Percentiles rank a stretch among this genome's conserved stretches.
phyloP scores from a whole-genome alignment of 2,329 filamentous ascomycete species.

The Penicillium sclerotiorum region DNA sequence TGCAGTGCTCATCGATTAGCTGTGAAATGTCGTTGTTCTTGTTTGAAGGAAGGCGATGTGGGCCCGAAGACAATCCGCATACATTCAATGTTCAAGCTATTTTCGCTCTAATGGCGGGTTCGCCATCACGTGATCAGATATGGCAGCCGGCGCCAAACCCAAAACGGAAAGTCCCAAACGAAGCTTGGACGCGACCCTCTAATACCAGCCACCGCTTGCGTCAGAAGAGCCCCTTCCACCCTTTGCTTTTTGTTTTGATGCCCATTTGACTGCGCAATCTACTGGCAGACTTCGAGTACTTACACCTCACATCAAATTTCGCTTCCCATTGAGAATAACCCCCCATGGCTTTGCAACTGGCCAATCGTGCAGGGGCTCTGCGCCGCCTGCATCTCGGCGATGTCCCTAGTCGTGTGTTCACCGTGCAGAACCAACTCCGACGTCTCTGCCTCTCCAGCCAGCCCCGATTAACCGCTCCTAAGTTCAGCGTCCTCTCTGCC shows the following conservation, averaged over 20 bases:
- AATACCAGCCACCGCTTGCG: slow-evolving; percentile 31
- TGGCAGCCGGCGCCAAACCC: slow-evolving; percentile 19
- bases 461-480: slow-evolving; percentile 15
- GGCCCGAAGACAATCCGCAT: neutral
- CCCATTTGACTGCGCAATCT: neutral
- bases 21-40: neutral
- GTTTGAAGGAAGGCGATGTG: neutral
- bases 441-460: slow-evolving; percentile 28
- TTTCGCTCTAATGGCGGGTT: slow-evolving; percentile 7
- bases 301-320: neutral
- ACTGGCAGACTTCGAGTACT: neutral
- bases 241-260: slow-evolving; percentile 5
- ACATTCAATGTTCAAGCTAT: slow-evolving; percentile 13
- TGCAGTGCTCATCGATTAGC: neutral
- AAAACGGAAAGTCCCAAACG: slow-evolving; percentile 30
- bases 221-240: slow-evolving; percentile 23
- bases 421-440: slow-evolving; percentile 30
- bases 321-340: neutral
- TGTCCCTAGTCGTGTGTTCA: slow-evolving; percentile 29
- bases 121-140: slow-evolving; percentile 18
- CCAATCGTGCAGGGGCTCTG: slow-evolving; percentile 34
- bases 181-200: slow-evolving; percentile 20
- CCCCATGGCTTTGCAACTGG: slow-evolving; percentile 36
- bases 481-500: slow-evolving; percentile 13
- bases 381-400: slow-evolving; percentile 31